Evolutionary conservation across 176 grass and related monocot species (phyloP), one percentile per base, ranked within the genome.

Genomic region (Otatea glauca): DNA sequence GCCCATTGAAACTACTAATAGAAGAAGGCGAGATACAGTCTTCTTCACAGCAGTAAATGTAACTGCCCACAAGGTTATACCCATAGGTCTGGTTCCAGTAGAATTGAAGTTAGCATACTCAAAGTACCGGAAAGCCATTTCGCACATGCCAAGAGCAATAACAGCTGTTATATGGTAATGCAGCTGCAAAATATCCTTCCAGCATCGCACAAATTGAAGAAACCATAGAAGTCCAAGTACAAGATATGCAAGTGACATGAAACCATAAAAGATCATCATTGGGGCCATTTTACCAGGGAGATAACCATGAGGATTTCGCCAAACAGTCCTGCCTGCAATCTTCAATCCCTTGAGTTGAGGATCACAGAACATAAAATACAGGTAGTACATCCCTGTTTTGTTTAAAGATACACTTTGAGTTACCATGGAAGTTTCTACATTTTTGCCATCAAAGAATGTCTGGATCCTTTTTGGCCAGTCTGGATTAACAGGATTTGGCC

Each of bases 101-200:
- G 93, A 92, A 87, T 99, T 99, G 37, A 99, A 94, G 80, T 99
- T 99, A 66, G 89, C 90, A 89, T 96, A 94, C 84, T 99, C 96
- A 84, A 99, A 99, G 55, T 94, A 99, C 96, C 93, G 96, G 74
- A 99, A 92, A 76, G 96, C 86, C 96, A 99, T 99, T 88, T 99
- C 93, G 5, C 96, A 99, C 96, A 99, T 99, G 83, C 96, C 93
- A 86, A 99, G 88, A 61, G 96, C 96, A 84, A 99, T 96, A 43
- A 99, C 96, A 44, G 90, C 91, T 54, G 96, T 99, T 80, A 99
- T 96, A 83, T 99, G 89, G 88, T 95, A 99, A 79, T 99, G 96
- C 65, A 99, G 91, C 50, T 96, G 93, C 86, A 99, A 83, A 81
- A 95, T 92, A 44, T 96, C 93, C 56, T 91, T 96, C 96, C 93